Conservation (phyloP, 495 filamentous ascomycete genomes). For the Tuber umbilicatum region DNA sequence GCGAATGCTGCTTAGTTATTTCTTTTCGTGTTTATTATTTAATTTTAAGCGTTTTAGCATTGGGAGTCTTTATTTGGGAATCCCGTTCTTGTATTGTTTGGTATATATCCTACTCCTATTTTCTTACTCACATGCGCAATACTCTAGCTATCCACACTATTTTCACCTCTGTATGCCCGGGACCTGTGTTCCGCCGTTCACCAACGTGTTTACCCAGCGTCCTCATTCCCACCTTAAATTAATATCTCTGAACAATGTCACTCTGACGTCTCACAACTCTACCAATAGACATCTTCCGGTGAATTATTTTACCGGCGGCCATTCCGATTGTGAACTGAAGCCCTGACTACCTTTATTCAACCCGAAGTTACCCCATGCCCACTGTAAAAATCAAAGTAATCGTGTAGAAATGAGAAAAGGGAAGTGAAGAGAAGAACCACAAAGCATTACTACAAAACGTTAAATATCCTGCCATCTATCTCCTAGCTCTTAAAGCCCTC, state of each 20-base stretch:
- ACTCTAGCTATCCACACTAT: neutral
- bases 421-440: neutral
- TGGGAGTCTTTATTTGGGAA: neutral
- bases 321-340: neutral
- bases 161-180: neutral
- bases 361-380: neutral
- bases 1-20: constrained; percentile 22
- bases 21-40: constrained; percentile 16
- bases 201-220: neutral
- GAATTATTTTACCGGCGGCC: neutral
- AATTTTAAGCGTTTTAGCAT: neutral
- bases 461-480: constrained; percentile 11
- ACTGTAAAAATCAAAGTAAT: neutral
- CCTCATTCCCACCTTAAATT: neutral
- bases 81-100: neutral
- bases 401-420: neutral
- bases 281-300: neutral
- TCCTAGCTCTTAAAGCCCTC: constrained; percentile 28
- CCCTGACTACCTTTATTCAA: neutral
- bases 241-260: neutral
- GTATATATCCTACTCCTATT: neutral
- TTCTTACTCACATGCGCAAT: neutral
- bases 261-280: neutral
- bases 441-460: constrained; percentile 2
- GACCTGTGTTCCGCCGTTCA: neutral